Percentiles rank a stretch among this genome's conserved stretches.
phyloP scores from a whole-genome alignment of 2,329 filamentous ascomycete species.

The Trichoderma polysporum region DNA sequence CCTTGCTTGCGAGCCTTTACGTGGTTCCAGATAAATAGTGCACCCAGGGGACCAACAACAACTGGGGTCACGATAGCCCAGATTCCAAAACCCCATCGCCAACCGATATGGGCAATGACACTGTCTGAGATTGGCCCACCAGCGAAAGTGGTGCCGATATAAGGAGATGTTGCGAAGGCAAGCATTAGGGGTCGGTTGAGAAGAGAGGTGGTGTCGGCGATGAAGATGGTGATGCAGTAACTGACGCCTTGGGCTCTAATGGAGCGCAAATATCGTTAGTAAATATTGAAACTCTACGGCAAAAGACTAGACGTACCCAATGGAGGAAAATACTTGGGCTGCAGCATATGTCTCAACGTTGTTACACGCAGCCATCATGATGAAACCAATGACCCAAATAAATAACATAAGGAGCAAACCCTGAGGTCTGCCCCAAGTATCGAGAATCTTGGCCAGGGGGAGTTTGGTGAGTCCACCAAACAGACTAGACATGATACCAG shows the following conservation, averaged over 20 bases:
- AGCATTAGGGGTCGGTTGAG: constrained; percentile 65
- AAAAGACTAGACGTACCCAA: constrained; percentile 49
- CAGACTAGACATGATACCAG: constrained; percentile 53
- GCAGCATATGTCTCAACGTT: constrained; percentile 62
- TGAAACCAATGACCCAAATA: constrained; percentile 52
- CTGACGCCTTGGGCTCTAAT: constrained; percentile 39
- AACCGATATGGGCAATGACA: constrained; percentile 54
- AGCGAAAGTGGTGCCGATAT: constrained; percentile 65
- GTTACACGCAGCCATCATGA: constrained; percentile 65
- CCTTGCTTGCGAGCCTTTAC: constrained; percentile 58
- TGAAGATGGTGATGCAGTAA: constrained; percentile 55
- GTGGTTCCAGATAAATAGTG: constrained; percentile 59
- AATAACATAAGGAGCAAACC: constrained; percentile 56
- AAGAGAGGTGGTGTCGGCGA: constrained; percentile 66
- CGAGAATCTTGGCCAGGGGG: constrained; percentile 64
- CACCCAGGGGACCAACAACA: constrained; percentile 56
- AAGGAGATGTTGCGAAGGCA: constrained; percentile 63
- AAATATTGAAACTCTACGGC: background rate
- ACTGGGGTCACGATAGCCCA: constrained; percentile 64
- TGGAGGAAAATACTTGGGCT: constrained; percentile 64
- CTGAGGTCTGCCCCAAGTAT: constrained; percentile 66
- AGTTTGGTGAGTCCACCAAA: constrained; percentile 63
- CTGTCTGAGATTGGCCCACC: constrained; percentile 56
- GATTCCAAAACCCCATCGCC: constrained; percentile 67
- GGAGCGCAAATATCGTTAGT: background rate